Conservation (phyloP, 495 filamentous ascomycete genomes). For the Penicillium coffeae region DNA sequence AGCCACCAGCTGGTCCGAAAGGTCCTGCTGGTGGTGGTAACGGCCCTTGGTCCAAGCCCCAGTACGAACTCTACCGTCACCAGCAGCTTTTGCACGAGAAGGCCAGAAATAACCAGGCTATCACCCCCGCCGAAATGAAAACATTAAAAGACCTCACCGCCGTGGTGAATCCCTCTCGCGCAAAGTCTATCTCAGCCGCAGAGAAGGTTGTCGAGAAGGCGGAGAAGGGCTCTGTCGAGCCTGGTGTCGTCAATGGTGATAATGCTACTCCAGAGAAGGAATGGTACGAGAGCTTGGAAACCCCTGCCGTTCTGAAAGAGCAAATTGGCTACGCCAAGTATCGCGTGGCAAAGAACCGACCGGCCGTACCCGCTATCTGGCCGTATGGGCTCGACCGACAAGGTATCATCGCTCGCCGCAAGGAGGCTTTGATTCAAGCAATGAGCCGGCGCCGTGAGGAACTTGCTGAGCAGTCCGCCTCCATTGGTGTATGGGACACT, state of each 20-base stretch:
- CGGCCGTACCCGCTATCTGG: slow-evolving; percentile 69
- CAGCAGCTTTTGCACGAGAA: slow-evolving; percentile 83
- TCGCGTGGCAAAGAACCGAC: slow-evolving; percentile 12
- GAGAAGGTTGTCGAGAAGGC: slow-evolving; percentile 50
- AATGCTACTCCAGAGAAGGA: slow-evolving; percentile 30
- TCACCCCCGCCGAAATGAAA: slow-evolving; percentile 70
- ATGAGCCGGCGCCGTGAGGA: slow-evolving; percentile 79
- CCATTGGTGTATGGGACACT: slow-evolving; percentile 78
- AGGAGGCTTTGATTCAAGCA: slow-evolving; percentile 42
- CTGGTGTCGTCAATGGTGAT: slow-evolving; percentile 32
- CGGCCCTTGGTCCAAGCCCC: slow-evolving; percentile 63
- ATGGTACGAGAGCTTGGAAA: slow-evolving; percentile 60
- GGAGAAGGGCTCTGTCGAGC: slow-evolving; percentile 31
- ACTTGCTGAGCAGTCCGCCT: slow-evolving; percentile 75
- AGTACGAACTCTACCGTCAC: slow-evolving; percentile 64
- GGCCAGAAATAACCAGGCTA: slow-evolving; percentile 72
- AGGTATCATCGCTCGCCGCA: slow-evolving; percentile 48
- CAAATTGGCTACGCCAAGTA: slow-evolving; percentile 3
- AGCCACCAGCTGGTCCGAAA: slow-evolving; percentile 30
- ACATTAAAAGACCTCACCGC: slow-evolving; percentile 71
- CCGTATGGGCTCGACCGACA: slow-evolving; percentile 78
- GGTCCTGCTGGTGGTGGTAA: slow-evolving; percentile 36
- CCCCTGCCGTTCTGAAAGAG: slow-evolving; percentile 57
- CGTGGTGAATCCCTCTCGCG: slow-evolving; percentile 53
- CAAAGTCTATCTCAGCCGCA: slow-evolving; percentile 53